Conservation (phyloP, 2,329 filamentous ascomycete species). For the Penicillium verrucosum region DNA sequence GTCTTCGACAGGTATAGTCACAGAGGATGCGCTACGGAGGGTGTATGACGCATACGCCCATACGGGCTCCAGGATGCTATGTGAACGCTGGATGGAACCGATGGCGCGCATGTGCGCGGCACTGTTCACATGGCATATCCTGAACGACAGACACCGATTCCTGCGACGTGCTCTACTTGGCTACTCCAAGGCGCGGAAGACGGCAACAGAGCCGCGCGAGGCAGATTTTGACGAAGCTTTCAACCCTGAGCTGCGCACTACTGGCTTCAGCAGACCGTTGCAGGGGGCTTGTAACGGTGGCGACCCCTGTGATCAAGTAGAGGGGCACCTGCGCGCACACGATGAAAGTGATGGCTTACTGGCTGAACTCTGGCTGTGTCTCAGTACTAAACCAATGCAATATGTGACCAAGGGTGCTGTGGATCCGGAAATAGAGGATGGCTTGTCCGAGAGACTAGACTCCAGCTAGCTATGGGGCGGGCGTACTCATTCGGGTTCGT, state of each 20-base stretch:
- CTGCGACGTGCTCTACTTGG: not conserved
- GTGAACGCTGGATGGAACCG: not conserved
- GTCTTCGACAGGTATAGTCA: not conserved
- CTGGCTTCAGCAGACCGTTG: not conserved
- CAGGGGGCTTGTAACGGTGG: not conserved
- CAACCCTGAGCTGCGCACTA: not conserved
- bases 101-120: not conserved
- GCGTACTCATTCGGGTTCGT: not conserved
- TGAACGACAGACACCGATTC: not conserved
- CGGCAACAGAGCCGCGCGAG: not conserved
- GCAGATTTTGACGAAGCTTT: not conserved
- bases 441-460: not conserved
- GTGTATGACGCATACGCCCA: not conserved
- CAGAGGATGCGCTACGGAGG: not conserved
- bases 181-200: not conserved
- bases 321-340: not conserved
- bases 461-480: not conserved
- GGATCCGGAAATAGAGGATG: not conserved
- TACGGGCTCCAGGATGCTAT: not conserved
- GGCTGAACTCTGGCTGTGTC: not conserved
- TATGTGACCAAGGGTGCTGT: not conserved
- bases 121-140: not conserved
- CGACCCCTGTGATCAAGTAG: not conserved
- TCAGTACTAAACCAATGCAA: not conserved
- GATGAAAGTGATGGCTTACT: not conserved